These are phyloP conservation scores for Trichomonascaceae sp. DNA, from an alignment of 1,139 yeast species.

Conservation along the genomic window DNA sequence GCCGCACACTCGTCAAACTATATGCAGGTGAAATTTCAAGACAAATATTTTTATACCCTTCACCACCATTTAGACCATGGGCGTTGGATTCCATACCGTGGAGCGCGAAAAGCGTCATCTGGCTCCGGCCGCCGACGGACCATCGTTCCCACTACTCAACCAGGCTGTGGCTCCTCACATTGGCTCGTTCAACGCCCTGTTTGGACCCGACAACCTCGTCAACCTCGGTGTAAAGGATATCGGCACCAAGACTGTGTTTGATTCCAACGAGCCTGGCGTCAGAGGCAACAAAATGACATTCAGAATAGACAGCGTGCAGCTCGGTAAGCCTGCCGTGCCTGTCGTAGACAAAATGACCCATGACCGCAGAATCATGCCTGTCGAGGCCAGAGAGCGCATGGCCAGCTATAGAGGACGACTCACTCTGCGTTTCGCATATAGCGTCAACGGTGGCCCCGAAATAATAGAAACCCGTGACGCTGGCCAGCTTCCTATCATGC, in stretches of 20 bases:
- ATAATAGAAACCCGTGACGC: slow-evolving; percentile 73
- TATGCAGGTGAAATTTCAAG: too few species aligned
- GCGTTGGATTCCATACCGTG: slow-evolving; percentile 58
- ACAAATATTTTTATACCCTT: too few species aligned
- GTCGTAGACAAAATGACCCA: slow-evolving; percentile 64
- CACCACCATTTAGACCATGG: too few species aligned
- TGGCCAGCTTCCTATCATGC: slow-evolving; percentile 86
- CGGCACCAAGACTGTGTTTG: slow-evolving; percentile 75
- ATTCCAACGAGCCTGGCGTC: slow-evolving; percentile 52
- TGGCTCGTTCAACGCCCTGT: slow-evolving; percentile 90
- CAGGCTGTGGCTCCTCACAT: slow-evolving; percentile 93
- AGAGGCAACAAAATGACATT: slow-evolving; percentile 70
- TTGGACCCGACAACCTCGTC: slow-evolving; percentile 74
- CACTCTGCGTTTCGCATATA: slow-evolving; percentile 68
- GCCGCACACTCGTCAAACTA: too few species aligned
- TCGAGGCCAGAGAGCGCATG: slow-evolving; percentile 80
- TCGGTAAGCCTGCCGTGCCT: slow-evolving; percentile 71
- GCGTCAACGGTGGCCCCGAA: slow-evolving; percentile 73
- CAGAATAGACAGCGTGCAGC: slow-evolving; percentile 74
- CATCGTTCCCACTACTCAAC: slow-evolving; percentile 66
- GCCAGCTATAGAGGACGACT: slow-evolving; percentile 35
- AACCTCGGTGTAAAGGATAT: slow-evolving; percentile 81
- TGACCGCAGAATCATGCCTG: slow-evolving; percentile 74
- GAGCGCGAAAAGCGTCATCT: slow-evolving; percentile 78
- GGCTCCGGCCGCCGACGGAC: slow-evolving; percentile 78